Evolutionary conservation across 495 filamentous ascomycete genomes (phyloP), one percentile per base, ranked within the genome.

Genomic region (Oleoguttula mirabilis): DNA sequence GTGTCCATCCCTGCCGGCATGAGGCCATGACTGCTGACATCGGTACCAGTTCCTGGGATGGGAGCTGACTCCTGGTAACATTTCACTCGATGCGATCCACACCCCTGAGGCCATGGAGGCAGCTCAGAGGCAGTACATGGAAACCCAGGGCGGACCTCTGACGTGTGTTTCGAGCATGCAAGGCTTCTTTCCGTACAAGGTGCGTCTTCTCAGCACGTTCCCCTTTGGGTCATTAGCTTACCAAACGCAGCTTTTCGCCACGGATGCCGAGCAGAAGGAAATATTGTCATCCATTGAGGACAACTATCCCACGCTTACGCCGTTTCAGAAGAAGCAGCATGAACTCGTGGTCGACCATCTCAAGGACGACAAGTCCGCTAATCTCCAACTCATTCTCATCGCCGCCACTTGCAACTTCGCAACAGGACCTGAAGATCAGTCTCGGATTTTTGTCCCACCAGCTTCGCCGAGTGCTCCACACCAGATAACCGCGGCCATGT

Each of bases 111-210:
- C 49, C 22, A 52, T 48, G 43, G 38, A 15, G 17, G 39, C 16
- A 3, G 39, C 27, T 10, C 42, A 46, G 37, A 35, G 43, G 22
- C 21, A 44, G 23, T 31, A 34, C 16, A 39, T 42, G 41, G 36
- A 36, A 17, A 3, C 24, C 2, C 31, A 39, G 11, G 40, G 23
- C 12, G 50, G 50, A 14, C 38, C 46, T 10, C 16, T 53, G 23
- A 40, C 39, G 10, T 24, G 30, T 20, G 44, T 53, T 22, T 14
- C 25, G 1, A 45, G 46, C 46, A 49, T 17, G n/a, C 46, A 49
- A 32, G 50, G 50, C n/a, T 53, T 53, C 41, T 44, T 53, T 22
- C 45, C 45, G 10, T 53, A 38, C 35, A 50, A 47, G 33, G 41
- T 45, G 31, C 5, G 24, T 14, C n/a, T 6, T 27, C 4, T 11